Evolutionary conservation across 306 rosid genomes (phyloP).

Genomic region (Inga oerstediana): DNA sequence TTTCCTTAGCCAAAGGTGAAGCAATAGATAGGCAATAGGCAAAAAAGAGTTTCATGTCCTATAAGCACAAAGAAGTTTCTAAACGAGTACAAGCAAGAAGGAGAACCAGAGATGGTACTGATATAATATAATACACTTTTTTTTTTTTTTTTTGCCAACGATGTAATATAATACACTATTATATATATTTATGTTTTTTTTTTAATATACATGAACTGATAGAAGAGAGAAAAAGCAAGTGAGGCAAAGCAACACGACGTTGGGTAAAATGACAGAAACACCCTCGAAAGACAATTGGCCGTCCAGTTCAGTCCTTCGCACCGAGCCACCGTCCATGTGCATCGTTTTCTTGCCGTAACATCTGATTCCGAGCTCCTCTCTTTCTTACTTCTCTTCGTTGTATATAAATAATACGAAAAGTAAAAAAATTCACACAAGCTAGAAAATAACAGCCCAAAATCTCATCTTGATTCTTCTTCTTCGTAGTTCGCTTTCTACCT

Average conservation of each 20-base stretch:
- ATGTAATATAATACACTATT: no score
- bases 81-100: not conserved
- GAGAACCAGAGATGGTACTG: not conserved
- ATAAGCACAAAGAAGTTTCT: not conserved
- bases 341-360: slow-evolving; percentile 17
- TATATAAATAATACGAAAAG: not conserved
- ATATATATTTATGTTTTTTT: no score
- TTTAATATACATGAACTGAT: not conserved
- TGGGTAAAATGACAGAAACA: not conserved
- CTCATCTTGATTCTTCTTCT: slow-evolving; percentile 29
- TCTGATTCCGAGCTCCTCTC: slow-evolving; percentile 21
- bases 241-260: not conserved
- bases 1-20: not conserved
- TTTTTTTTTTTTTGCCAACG: no score
- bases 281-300: not conserved
- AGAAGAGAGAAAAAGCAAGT: not conserved
- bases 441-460: slow-evolving; percentile 36
- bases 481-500: not conserved
- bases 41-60: not conserved
- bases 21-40: not conserved
- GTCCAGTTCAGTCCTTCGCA: not conserved
- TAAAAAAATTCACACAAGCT: not conserved
- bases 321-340: slow-evolving; percentile 18
- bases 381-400: not conserved
- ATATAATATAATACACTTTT: not conserved